Evolutionary conservation across 2,329 filamentous ascomycete genomes (phyloP), one percentile per base, ranked within the genome.

Genomic region (Beauveria sp.): DNA sequence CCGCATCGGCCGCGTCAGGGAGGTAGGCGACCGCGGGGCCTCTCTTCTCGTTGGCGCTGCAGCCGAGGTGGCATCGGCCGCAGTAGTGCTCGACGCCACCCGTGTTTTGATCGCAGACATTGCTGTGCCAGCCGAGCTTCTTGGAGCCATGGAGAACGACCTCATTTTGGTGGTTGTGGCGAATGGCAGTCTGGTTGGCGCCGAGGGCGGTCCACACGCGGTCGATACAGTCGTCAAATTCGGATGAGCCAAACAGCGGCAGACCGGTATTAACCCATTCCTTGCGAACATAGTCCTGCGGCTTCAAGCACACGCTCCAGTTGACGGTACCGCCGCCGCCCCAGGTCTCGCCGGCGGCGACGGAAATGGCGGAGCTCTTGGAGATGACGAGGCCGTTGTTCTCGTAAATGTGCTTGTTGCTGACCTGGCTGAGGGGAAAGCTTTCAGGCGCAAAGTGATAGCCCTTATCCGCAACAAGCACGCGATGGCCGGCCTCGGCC

Each of bases 321-420:
- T 97, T 97, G 67, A 96, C 75, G 0, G 90, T 91, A 6, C 92
- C 92, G 60, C 92, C 92, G 47, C 92, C 92, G 34, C 92, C 92
- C 84, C 89, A 96, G 37, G 84, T 84, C 61, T 84, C 83, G 2
- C 90, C 92, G 0, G 88, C 84, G 3, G 90, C 71, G 14, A 93
- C 72, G 18, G 76, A 81, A 37, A 87, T 77, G 6, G 82, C 80
- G 12, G 77, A 76, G 68, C 89, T 82, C 63, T 88, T 78, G 63
- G 79, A 77, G 66, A 80, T 68, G 5, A 81, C 67, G 20, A 84
- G 72, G 8, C 88, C 89, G 24, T 82, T 82, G 63, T 84, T 85
- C 67, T 92, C 89, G 67, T 84, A 94, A 30, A 96, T 77, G 67
- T 89, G 84, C 7, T 79, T 72, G 50, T 77, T 76, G 12, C 83